Evolutionary conservation across 2,329 filamentous ascomycete genomes (phyloP).

Genomic region (Neurospora sp.): DNA sequence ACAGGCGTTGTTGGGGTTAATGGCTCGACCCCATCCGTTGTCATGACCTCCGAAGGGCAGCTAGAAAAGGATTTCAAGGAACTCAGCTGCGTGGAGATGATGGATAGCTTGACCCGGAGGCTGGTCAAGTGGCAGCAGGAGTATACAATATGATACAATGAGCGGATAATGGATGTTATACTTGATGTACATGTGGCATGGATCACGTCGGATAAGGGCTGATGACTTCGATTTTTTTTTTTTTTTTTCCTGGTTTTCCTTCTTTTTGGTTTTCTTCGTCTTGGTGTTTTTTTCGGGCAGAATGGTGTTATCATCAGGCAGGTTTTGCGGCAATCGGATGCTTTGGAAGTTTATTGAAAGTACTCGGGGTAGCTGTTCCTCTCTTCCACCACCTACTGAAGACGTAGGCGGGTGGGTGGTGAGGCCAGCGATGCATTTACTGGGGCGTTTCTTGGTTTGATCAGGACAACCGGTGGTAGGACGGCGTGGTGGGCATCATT

Average conservation of each 20-base stretch:
- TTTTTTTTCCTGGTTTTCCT: neutral
- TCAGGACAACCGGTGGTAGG: neutral
- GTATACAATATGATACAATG: conserved; percentile 30
- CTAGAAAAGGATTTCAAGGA: conserved; percentile 55
- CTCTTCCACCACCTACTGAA: neutral
- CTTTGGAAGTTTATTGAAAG: neutral
- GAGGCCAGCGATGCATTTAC: neutral
- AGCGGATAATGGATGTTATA: neutral
- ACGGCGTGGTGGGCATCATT: neutral
- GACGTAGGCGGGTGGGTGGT: neutral
- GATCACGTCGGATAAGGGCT: neutral
- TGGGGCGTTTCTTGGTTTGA: neutral
- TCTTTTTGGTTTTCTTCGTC: neutral
- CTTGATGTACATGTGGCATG: neutral
- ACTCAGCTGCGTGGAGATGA: conserved; percentile 76
- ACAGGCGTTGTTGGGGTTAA: neutral
- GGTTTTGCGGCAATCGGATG: neutral
- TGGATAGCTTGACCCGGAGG: conserved; percentile 73
- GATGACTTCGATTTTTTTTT: neutral
- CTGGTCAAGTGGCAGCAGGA: conserved; percentile 79
- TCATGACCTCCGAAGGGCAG: conserved; percentile 19
- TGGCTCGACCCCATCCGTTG: neutral
- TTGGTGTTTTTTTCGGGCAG: neutral
- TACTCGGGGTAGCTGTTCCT: neutral
- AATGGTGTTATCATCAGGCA: neutral